Evolutionary conservation across 2,329 filamentous ascomycete genomes (phyloP).

Genomic region (Sporothrix pseudoabietina): DNA sequence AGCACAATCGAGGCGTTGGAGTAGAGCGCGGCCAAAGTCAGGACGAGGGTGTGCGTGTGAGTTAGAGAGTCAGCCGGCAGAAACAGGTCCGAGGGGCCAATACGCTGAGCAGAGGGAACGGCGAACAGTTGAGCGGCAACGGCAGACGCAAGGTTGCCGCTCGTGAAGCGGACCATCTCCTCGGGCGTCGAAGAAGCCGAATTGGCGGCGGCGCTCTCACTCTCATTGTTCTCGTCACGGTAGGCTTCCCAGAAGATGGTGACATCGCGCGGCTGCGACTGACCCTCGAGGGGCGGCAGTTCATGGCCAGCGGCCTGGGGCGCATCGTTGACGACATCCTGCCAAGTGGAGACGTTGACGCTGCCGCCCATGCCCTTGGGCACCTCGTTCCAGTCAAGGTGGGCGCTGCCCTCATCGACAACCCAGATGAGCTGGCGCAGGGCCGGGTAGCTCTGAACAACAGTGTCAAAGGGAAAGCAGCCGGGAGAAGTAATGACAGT

Average conservation of each 20-base stretch:
- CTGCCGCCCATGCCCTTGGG: conserved; percentile 74
- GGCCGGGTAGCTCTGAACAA: conserved; percentile 65
- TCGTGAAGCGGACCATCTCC: conserved; percentile 80
- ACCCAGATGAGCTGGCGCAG: conserved; percentile 88
- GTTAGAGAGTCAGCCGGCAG: conserved; percentile 81
- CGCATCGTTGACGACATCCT: conserved; percentile 77
- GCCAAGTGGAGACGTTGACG: conserved; percentile 87
- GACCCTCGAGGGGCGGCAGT: conserved; percentile 64
- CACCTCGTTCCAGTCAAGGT: conserved; percentile 94
- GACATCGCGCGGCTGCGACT: conserved; percentile 56
- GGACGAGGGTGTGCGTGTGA: conserved; percentile 74
- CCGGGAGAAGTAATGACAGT: conserved; percentile 83
- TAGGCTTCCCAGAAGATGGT: conserved; percentile 65
- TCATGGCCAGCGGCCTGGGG: conserved; percentile 60
- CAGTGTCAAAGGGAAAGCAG: conserved; percentile 75
- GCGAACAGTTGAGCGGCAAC: conserved; percentile 76
- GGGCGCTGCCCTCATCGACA: conserved; percentile 83
- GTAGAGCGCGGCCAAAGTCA: conserved; percentile 81
- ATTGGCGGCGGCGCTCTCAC: conserved; percentile 31
- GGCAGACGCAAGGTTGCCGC: conserved; percentile 83
- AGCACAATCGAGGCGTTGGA: conserved; percentile 83
- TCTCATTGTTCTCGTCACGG: conserved; percentile 42
- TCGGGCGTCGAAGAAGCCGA: conserved; percentile 48
- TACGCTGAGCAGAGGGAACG: conserved; percentile 72
- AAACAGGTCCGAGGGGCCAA: conserved; percentile 76